phyloP scores from a whole-genome alignment of 352 stramenopile species.

The Globisporangium splendens region DNA sequence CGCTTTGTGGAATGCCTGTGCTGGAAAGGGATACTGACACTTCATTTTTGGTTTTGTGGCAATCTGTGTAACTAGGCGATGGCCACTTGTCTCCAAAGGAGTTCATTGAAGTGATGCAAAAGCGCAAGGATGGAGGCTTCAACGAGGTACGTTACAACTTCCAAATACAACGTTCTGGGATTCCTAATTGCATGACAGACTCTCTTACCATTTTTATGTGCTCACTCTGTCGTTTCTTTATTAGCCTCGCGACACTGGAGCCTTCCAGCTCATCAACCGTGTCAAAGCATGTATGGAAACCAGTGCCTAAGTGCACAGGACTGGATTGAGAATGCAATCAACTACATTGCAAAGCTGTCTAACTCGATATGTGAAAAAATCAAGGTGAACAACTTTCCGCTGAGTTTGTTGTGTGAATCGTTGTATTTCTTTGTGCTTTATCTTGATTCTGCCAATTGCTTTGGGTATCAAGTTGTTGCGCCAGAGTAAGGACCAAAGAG shows the following conservation, averaged over 20 bases:
- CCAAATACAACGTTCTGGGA: not conserved
- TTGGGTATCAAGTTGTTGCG: conserved; percentile 16
- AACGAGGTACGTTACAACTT: conserved; percentile 49
- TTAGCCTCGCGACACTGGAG: conserved; percentile 73
- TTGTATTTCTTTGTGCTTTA: not conserved
- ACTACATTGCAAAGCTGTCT: no score
- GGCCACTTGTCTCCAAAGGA: conserved; percentile 74
- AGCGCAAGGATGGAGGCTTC: conserved; percentile 78
- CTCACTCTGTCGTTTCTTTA: conserved; percentile 16
- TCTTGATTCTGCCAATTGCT: no score
- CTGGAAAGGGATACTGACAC: not conserved
- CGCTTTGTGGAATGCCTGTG: not conserved
- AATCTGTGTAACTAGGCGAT: conserved; percentile 38
- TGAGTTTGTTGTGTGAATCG: not conserved
- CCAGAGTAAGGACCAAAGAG: conserved; percentile 78
- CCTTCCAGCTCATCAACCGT: conserved; percentile 59
- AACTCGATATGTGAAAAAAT: no score
- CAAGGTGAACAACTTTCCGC: not conserved
- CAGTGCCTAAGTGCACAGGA: conserved; percentile 9
- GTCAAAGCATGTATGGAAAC: conserved; percentile 68
- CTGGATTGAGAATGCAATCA: not conserved
- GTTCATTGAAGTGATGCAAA: conserved; percentile 87
- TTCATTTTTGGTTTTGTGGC: not conserved
- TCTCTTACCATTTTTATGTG: not conserved
- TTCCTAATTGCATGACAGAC: not conserved